Evolutionary conservation across 2,329 filamentous ascomycete genomes (phyloP).

Genomic region (Aspergillus fumigatus): DNA sequence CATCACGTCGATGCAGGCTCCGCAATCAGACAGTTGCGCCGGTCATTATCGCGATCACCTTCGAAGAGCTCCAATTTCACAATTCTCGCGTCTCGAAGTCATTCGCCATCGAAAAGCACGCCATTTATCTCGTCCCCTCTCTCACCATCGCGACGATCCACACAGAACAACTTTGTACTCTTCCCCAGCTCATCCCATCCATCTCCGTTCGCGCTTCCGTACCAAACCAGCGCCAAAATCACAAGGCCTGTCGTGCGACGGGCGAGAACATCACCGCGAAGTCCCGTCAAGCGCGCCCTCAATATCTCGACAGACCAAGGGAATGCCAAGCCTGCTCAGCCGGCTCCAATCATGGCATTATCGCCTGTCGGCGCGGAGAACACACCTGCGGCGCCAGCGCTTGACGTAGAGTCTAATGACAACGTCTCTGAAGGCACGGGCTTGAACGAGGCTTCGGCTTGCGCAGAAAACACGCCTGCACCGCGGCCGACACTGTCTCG

Average conservation of each 20-base stretch:
- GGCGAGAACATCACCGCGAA: conserved; percentile 68
- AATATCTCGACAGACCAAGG: conserved; percentile 66
- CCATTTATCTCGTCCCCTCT: conserved; percentile 50
- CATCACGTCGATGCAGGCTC: conserved; percentile 79
- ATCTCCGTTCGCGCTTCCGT: conserved; percentile 59
- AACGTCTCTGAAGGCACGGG: conserved; percentile 17
- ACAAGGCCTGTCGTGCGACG: conserved; percentile 42
- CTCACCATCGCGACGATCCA: conserved; percentile 54
- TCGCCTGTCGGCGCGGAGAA: conserved; percentile 44
- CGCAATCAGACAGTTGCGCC: conserved; percentile 75
- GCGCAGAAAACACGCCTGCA: conserved; percentile 22
- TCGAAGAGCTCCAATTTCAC: conserved; percentile 72
- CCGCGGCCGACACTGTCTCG: conserved; percentile 40
- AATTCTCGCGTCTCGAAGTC: conserved; percentile 50
- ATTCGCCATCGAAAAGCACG: conserved; percentile 48
- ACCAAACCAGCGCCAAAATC: conserved; percentile 63
- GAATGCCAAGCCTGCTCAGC: conserved; percentile 56
- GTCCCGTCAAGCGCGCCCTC: conserved; percentile 73
- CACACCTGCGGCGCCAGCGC: conserved; percentile 28
- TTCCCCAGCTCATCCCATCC: conserved; percentile 41
- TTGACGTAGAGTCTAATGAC: conserved; percentile 21
- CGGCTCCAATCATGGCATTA: conserved; percentile 38
- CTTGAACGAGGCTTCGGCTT: conserved; percentile 38
- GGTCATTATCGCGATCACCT: conserved; percentile 88
- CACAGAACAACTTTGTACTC: conserved; percentile 51